Evolutionary conservation across 352 stramenopile genomes (phyloP), one percentile per base, ranked within the genome.

Genomic region (Phytophthora pistaciae): DNA sequence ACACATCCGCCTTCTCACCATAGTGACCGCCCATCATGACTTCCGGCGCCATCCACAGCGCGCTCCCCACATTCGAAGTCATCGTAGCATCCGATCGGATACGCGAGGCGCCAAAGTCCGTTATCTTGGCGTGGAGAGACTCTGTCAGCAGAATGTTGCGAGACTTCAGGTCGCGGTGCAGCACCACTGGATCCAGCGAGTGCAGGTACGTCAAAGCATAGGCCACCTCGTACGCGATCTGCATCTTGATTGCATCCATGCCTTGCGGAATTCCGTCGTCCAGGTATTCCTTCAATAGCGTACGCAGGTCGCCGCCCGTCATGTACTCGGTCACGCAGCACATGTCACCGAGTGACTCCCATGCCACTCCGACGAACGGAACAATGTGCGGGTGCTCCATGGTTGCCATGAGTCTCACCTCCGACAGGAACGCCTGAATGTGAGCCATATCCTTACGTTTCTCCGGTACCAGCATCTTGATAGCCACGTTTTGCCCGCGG

Each of bases 111-210:
- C 80, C 80, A 70, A 91, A 91, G 64, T 91, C 83, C 9, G 81
- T 89, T 5, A 91, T 54, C 50, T 88, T 91, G 20, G 78, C 75
- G 3, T 76, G 27, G n/a, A 84, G 55, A 16, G 66, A 68, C n/a
- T 57, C 53, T 0, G 76, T 82, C 16, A 92, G 57, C 49, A 92
- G 64, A 58, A 92, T 86, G 65, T 92, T 91, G 31, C 82, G 79
- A 4, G 79, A 89, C 64, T 92, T 92, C 63, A 92, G 77, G 62
- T 91, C 84, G 14, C 84, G 82, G 56, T 92, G 83, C 27, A 82
- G 20, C 25, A 79, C 57, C 11, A 77, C 56, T 3, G 70, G 72
- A 27, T 72, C 38, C n/a, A 82, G 44, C 7, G 70, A 77, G 25
- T 82, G 74, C 50, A 82, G 56, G 31, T 79, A 84, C 20, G 77